These are phyloP conservation scores for Trichoderma simmonsii DNA, from an alignment of 2,329 filamentous ascomycete species.

Conservation along the genomic window DNA sequence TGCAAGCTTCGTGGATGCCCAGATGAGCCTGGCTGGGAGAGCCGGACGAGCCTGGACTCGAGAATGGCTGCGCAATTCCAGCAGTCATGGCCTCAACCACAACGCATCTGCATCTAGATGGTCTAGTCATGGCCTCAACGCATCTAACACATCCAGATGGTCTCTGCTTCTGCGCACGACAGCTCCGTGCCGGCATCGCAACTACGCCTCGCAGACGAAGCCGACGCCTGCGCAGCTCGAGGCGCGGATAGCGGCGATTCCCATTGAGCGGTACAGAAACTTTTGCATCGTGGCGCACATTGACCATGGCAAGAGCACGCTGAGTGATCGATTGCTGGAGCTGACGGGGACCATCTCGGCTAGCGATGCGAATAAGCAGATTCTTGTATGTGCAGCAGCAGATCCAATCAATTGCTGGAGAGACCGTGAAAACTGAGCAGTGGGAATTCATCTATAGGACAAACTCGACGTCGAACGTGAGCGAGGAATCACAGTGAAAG, in stretches of 20 bases:
- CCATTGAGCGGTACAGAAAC: constrained; percentile 79
- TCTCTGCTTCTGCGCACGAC: neutral
- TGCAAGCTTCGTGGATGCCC: constrained; percentile 21
- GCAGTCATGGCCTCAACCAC: neutral
- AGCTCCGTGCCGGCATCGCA: neutral
- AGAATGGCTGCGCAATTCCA: constrained; percentile 28
- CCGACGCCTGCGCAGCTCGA: constrained; percentile 35
- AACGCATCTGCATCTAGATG: too few species aligned
- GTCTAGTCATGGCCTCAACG: neutral
- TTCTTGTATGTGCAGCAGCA: constrained; percentile 50
- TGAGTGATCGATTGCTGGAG: constrained; percentile 89
- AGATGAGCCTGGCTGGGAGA: constrained; percentile 39
- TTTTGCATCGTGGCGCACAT: constrained; percentile 99
- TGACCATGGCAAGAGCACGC: constrained; percentile 96
- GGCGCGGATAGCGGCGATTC: constrained; percentile 66
- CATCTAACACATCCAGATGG: neutral
- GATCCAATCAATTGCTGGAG: neutral
- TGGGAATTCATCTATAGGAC: constrained; percentile 49
- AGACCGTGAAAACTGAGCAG: neutral
- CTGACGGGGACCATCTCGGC: constrained; percentile 88
- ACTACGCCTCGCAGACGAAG: constrained; percentile 26
- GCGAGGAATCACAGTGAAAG: constrained; percentile 96
- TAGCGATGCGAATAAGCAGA: constrained; percentile 82
- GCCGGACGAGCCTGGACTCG: constrained; percentile 38
- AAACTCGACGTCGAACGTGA: constrained; percentile 96